Conservation (phyloP, 768 basidiomycete genomes). For the Xerocomellus chrysenteron region DNA sequence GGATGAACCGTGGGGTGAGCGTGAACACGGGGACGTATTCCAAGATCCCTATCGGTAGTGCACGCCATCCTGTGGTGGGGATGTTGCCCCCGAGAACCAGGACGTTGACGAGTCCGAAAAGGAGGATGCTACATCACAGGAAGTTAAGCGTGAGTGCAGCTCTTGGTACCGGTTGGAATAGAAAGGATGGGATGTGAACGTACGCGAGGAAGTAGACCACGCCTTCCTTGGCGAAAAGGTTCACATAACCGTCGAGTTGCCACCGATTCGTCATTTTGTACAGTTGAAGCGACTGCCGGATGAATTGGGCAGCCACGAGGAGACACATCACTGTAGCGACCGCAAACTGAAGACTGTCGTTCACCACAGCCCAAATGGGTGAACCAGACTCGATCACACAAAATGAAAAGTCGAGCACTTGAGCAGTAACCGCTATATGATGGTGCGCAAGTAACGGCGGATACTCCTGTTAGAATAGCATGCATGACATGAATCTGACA, state of each 20-base stretch:
- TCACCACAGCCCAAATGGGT: not conserved
- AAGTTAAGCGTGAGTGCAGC: not conserved
- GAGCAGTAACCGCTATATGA: not conserved
- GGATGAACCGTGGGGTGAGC: constrained; percentile 5
- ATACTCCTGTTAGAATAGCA: not conserved
- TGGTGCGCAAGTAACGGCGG: not conserved
- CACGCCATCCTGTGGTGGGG: not conserved
- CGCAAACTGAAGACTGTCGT: not conserved
- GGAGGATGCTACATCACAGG: not conserved
- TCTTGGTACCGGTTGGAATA: not conserved
- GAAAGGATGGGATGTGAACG: not conserved
- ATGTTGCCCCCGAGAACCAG: not conserved
- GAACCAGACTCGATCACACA: not conserved
- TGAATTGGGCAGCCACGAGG: not conserved
- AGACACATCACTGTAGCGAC: not conserved
- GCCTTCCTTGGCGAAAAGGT: constrained; percentile 4
- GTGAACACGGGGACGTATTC: constrained; percentile 5
- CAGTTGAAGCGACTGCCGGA: not conserved
- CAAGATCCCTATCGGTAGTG: not conserved
- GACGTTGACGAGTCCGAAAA: not conserved
- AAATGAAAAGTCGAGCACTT: not conserved
- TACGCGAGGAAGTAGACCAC: constrained; percentile 7
- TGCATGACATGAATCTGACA: not conserved
- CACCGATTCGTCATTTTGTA: not conserved
- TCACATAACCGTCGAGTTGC: not conserved